These are phyloP conservation scores for Papiliotrema fonsecae DNA, from an alignment of 1,284 basidiomycete species.

Conservation along the genomic window DNA sequence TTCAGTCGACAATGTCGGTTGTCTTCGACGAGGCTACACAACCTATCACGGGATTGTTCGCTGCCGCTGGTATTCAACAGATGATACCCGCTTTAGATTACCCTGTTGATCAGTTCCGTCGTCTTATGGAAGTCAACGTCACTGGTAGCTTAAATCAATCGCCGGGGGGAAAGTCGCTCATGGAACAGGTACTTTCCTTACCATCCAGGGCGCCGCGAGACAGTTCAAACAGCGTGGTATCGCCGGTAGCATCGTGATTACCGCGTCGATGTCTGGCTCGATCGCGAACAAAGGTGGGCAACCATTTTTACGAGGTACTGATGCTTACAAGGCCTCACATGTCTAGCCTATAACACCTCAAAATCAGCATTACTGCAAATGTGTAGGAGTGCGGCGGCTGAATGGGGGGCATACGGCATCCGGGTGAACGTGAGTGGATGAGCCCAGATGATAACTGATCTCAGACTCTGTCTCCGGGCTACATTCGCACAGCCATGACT, in stretches of 20 bases:
- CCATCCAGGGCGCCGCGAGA: slow-evolving; percentile 71
- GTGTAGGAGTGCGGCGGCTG: slow-evolving; percentile 68
- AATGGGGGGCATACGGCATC: slow-evolving; percentile 65
- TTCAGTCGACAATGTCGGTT: slow-evolving; percentile 57
- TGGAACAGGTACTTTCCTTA: slow-evolving; percentile 65
- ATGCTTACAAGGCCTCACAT: slow-evolving; percentile 55
- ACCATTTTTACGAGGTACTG: no score
- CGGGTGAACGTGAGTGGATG: slow-evolving; percentile 51
- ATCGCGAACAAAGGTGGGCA: no score
- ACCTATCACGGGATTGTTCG: slow-evolving; percentile 50
- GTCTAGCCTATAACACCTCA: slow-evolving; percentile 23
- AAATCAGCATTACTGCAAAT: slow-evolving; percentile 15
- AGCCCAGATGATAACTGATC: background rate
- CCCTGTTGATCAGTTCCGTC: slow-evolving; percentile 63
- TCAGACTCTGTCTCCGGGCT: slow-evolving; percentile 17
- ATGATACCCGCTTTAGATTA: slow-evolving; percentile 63
- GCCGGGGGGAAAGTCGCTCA: background rate
- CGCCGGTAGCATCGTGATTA: slow-evolving; percentile 69
- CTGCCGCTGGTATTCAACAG: slow-evolving; percentile 70
- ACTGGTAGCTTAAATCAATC: slow-evolving; percentile 10
- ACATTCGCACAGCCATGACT: slow-evolving; percentile 56
- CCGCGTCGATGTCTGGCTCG: slow-evolving; percentile 82
- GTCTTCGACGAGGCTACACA: slow-evolving; percentile 58
- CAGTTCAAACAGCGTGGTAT: slow-evolving; percentile 67
- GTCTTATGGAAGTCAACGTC: slow-evolving; percentile 67